Percentiles rank a stretch among this genome's conserved stretches.
phyloP scores from a whole-genome alignment of 2,329 filamentous ascomycete genomes.

The Basipetospora chlamydospora region DNA sequence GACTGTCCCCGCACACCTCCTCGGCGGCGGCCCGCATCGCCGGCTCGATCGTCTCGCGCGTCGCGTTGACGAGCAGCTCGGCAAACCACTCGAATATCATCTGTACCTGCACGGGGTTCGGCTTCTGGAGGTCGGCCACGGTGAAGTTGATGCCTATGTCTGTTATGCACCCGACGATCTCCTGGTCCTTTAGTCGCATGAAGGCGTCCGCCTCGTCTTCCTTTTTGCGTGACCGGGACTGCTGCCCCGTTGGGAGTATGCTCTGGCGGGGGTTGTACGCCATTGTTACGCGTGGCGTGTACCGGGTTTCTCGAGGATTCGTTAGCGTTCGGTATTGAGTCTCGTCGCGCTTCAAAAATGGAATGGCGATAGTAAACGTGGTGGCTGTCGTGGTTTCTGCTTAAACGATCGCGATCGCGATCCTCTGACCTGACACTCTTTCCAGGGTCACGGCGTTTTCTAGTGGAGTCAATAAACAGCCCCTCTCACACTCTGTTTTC shows the following conservation, averaged over 20 bases:
- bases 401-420: too few relatives aligned
- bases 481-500: too few relatives aligned
- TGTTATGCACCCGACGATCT: slow-evolving; percentile 93
- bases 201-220: slow-evolving; percentile 45
- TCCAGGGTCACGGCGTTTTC: too few relatives aligned
- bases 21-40: slow-evolving; percentile 88
- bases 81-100: slow-evolving; percentile 98
- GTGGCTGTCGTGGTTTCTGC: too few relatives aligned
- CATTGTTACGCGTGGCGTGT: slow-evolving; percentile 25
- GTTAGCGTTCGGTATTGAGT: too few relatives aligned
- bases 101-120: slow-evolving; percentile 86
- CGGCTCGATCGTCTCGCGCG: slow-evolving; percentile 82
- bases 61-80: slow-evolving; percentile 84
- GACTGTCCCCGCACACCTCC: slow-evolving; percentile 69
- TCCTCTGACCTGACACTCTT: too few relatives aligned
- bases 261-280: slow-evolving; percentile 46
- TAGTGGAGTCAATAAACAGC: too few relatives aligned
- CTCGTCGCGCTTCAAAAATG: too few relatives aligned
- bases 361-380: not conserved
- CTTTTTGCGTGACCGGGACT: slow-evolving; percentile 40
- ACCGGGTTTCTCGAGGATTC: too few relatives aligned
- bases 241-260: slow-evolving; percentile 40
- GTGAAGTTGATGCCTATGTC: slow-evolving; percentile 90
- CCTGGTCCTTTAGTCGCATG: slow-evolving; percentile 48
- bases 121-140: slow-evolving; percentile 77